A percentile compares a stretch with the other conserved stretches of the same genome.
Conservation (phyloP, 495 filamentous ascomycete genomes). For the Penicillium diatomitis region DNA sequence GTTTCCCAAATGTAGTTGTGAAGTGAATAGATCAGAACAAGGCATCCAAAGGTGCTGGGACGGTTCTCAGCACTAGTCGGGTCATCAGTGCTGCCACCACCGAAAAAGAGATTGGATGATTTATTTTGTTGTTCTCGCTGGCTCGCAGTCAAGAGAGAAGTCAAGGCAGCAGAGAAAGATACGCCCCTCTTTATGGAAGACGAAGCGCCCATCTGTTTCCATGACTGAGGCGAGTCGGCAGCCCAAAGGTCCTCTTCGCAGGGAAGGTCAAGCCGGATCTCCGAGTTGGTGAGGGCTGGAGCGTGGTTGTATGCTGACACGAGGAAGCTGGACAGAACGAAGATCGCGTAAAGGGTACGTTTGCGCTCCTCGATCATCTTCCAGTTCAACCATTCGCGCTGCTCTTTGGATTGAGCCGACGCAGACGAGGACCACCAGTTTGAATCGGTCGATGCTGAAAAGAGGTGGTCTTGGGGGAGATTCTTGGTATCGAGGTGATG, state of each 20-base stretch:
- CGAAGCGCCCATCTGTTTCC: constrained; percentile 67
- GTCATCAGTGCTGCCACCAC: constrained; percentile 16
- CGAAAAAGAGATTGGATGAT: constrained; percentile 39
- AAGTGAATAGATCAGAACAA: constrained; percentile 87
- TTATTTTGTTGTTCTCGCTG: constrained; percentile 55
- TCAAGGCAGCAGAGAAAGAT: constrained; percentile 70
- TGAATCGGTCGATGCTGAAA: constrained; percentile 6
- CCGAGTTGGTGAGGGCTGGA: constrained; percentile 87
- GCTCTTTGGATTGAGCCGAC: constrained; percentile 52
- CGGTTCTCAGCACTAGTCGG: constrained; percentile 57
- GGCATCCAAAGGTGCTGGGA: constrained; percentile 90
- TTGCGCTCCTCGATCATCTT: constrained; percentile 85
- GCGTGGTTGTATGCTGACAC: constrained; percentile 90
- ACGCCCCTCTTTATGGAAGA: constrained; percentile 51
- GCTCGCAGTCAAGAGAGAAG: constrained; percentile 68
- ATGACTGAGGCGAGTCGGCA: constrained; percentile 69
- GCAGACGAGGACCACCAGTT: constrained; percentile 21
- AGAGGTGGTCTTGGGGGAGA: constrained; percentile 32
- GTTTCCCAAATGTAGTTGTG: constrained; percentile 99
- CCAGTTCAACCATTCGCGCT: constrained; percentile 83
- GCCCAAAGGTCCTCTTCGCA: constrained; percentile 92
- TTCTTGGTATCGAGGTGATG: constrained; percentile 35
- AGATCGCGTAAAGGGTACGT: constrained; percentile 86
- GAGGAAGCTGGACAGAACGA: constrained; percentile 80
- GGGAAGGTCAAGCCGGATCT: constrained; percentile 82